Evolutionary conservation across 1,284 basidiomycete species (phyloP), one percentile per base, ranked within the genome.

Genomic region (Clitocybe nebularis): DNA sequence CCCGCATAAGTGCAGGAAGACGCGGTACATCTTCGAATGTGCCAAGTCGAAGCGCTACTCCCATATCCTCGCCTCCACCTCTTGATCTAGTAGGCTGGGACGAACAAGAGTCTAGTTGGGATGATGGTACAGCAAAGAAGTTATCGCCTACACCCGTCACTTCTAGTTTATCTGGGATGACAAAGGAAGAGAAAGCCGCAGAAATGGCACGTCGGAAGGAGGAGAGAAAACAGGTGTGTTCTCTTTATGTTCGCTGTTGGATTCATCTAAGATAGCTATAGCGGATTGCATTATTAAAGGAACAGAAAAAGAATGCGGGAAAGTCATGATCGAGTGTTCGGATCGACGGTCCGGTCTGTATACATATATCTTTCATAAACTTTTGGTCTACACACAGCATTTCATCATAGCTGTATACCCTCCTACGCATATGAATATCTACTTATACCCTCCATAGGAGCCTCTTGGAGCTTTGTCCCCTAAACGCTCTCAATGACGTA

Each of bases 191-290:
- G 50, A 93, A 86, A 63, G 88, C 88, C 0, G 80, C 79, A 19
- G 92, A 95, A 68, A 89, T 94, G 82, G 86, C 86, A 9, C 72
- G 88, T 47, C 69, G 91, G 47, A 85, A 92, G 56, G 92, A 94
- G 61, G 92, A 94, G 61, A 70, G 92, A 36, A 91, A 87, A 62
- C 76, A 85, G 72, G 87, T 86, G 39, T 23, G 76, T 38, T 8
- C 22, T 30, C 19, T 7, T 34, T 14, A 3, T 7, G 9, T 11
- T 9, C 42, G n/a, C 14, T 4, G 26, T 17, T 16, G 7, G 21
- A 20, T 26, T 25, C 36, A n/a, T 43, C 43, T 19, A 16, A 52
- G 17, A 36, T 22, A 14, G 33, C 38, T 48, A 1, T 53, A 84
- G 82, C 74, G 82, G 5, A 83, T 85, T 42, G 81, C 82, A 10